Evolutionary conservation across 768 basidiomycete genomes (phyloP).

Genomic region (Termitomyces heimii): DNA sequence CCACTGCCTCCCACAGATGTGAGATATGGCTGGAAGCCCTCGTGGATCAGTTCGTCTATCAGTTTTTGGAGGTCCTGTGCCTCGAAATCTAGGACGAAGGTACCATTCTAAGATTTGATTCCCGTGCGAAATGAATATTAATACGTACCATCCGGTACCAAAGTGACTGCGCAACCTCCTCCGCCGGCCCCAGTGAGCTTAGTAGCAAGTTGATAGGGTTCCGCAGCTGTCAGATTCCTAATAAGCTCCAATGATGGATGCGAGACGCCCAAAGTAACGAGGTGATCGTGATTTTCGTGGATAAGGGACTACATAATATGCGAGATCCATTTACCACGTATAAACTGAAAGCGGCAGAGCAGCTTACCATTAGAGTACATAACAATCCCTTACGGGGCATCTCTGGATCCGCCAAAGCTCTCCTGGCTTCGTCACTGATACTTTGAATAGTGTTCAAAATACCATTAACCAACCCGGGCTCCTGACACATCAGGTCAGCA

Average conservation of each 20-base stretch:
- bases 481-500: slow-evolving; percentile 31
- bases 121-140: slow-evolving; percentile 1
- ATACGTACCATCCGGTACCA: slow-evolving; percentile 84
- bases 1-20: slow-evolving; percentile 94
- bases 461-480: slow-evolving; percentile 80
- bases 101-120: slow-evolving; percentile 9
- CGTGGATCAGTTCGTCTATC: slow-evolving; percentile 48
- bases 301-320: slow-evolving; percentile 58
- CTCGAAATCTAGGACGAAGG: slow-evolving; percentile 54
- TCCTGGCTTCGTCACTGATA: slow-evolving; percentile 79
- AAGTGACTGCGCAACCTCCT: slow-evolving; percentile 95
- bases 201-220: slow-evolving; percentile 72
- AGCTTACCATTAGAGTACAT: slow-evolving; percentile 62
- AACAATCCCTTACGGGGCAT: slow-evolving; percentile 63
- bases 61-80: slow-evolving; percentile 53
- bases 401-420: slow-evolving; percentile 67
- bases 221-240: slow-evolving; percentile 54
- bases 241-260: slow-evolving; percentile 86
- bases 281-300: slow-evolving; percentile 82
- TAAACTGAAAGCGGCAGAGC: neutral
- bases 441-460: slow-evolving; percentile 77
- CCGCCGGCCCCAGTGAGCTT: slow-evolving; percentile 98
- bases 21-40: slow-evolving; percentile 78
- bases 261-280: slow-evolving; percentile 84
- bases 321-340: slow-evolving; percentile 10